These are phyloP conservation scores for Fonsecaea multimorphosa DNA, from an alignment of 2,329 filamentous ascomycete species.

Conservation along the genomic window DNA sequence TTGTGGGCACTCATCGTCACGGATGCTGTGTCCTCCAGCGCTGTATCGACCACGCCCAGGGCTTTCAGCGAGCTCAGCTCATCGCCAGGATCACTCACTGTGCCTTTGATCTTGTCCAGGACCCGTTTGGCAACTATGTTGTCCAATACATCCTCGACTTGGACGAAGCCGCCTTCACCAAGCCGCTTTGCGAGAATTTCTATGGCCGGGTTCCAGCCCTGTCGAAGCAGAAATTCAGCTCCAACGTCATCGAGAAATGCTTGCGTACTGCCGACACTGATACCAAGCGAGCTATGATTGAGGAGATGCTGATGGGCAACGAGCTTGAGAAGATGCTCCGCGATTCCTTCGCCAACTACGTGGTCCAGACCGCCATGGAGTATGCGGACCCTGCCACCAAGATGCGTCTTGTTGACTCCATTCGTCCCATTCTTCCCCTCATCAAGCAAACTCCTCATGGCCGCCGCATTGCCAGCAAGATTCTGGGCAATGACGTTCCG, in stretches of 20 bases:
- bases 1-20: constrained; percentile 94
- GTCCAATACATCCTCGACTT: constrained; percentile 98
- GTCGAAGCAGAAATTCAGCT: constrained; percentile 98
- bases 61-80: constrained; percentile 83
- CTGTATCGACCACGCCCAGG: constrained; percentile 95
- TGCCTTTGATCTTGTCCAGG: constrained; percentile 87
- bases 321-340: constrained; percentile 89
- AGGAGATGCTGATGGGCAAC: constrained; percentile 74
- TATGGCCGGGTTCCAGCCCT: constrained; percentile 70
- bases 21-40: constrained; percentile 97
- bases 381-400: constrained; percentile 77
- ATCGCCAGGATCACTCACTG: constrained; percentile 86
- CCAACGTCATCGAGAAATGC: constrained; percentile 97
- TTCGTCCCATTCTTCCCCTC: constrained; percentile 80
- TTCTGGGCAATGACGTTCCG: constrained; percentile 63
- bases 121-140: constrained; percentile 98
- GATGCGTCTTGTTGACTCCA: constrained; percentile 76
- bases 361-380: constrained; percentile 94
- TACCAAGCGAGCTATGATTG: constrained; percentile 80
- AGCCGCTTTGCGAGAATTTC: constrained; percentile 84
- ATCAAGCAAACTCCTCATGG: constrained; percentile 94
- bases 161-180: constrained; percentile 84
- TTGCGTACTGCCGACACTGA: constrained; percentile 79
- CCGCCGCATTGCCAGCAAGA: constrained; percentile 89
- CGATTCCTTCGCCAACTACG: constrained; percentile 96